phyloP scores from a whole-genome alignment of 108 stramenopile genomes.

The Cyclotella kingstonii region DNA sequence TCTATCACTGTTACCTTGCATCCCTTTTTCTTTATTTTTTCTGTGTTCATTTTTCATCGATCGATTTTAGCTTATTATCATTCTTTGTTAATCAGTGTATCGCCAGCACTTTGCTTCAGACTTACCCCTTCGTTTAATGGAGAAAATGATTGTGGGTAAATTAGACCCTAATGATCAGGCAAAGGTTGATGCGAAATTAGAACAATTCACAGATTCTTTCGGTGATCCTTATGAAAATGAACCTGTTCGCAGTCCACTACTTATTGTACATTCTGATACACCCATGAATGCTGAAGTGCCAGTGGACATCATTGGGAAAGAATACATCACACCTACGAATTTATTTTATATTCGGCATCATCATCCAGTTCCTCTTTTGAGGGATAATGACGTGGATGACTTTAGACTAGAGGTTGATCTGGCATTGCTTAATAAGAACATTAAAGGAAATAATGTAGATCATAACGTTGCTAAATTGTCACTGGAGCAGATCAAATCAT shows the following conservation, averaged over 20 bases:
- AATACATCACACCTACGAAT: conserved; percentile 67
- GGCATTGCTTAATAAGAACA: conserved; percentile 12
- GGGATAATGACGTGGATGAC: conserved; percentile 56
- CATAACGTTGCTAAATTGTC: conserved; percentile 35
- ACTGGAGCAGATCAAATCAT: conserved; percentile 68
- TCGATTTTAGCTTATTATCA: no score
- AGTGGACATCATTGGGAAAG: conserved; percentile 48
- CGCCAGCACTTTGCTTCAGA: conserved; percentile 86
- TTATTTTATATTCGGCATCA: conserved; percentile 87
- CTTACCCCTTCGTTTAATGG: conserved; percentile 73
- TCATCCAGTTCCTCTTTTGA: conserved; percentile 83
- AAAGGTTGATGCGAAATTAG: conserved; percentile 72
- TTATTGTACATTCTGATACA: conserved; percentile 73
- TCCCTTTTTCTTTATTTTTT: no score
- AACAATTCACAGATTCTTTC: conserved; percentile 42
- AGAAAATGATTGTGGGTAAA: conserved; percentile 75
- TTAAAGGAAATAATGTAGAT: background rate
- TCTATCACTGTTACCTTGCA: no score
- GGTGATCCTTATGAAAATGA: conserved; percentile 77
- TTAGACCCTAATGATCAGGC: conserved; percentile 70
- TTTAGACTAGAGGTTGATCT: conserved; percentile 69
- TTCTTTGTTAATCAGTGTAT: conserved; percentile 53
- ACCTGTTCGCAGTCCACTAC: conserved; percentile 55
- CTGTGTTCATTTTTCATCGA: no score
- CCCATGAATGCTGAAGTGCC: conserved; percentile 88